Evolutionary conservation across 257 asterid genomes (phyloP), one percentile per base, ranked within the genome.

Genomic region (Leptodermis oblonga): DNA sequence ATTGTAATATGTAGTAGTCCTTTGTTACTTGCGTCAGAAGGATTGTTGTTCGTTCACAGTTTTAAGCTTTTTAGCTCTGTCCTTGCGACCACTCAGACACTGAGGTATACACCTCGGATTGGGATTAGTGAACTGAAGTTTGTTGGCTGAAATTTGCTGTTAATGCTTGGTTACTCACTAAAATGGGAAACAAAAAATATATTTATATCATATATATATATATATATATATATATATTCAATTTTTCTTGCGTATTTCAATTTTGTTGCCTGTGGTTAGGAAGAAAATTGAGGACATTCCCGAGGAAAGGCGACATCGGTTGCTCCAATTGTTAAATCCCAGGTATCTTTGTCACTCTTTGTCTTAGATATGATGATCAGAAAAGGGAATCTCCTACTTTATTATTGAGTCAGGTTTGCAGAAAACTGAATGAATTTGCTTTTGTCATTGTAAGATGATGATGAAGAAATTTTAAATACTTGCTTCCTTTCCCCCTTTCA

Each of bases 211-310:
- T n/a, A n/a, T n/a, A n/a, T n/a, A n/a, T n/a, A n/a, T n/a, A n/a
- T n/a, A n/a, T n/a, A n/a, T n/a, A n/a, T n/a, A n/a, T n/a, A n/a
- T n/a, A n/a, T n/a, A n/a, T n/a, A n/a, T n/a, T n/a, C n/a, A n/a
- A n/a, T n/a, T 20, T 70, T 12, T 45, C 68, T 41, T 34, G 28
- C 41, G 2, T 17, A n/a, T 14, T 42, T 55, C 11, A 49, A 33
- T 28, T 36, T 22, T 55, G 33, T 31, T 75, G 74, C 59, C 60
- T 78, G 25, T 71, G 65, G 48, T 73, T 82, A 91, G 97, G 97
- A 89, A 91, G 82, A 91, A 91, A 72, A 87, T 91, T 65, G 93
- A 82, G 72, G 92, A 87, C 74, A 86, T 91, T 52, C 97, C 97
- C 1, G 93, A 80, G 76, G 85, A 87, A 73, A 87, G 97, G 81